Percentiles rank a stretch among this genome's conserved stretches.
Evolutionary conservation across 2,329 filamentous ascomycete species (phyloP).

Genomic region (Calonectria fujianensis): DNA sequence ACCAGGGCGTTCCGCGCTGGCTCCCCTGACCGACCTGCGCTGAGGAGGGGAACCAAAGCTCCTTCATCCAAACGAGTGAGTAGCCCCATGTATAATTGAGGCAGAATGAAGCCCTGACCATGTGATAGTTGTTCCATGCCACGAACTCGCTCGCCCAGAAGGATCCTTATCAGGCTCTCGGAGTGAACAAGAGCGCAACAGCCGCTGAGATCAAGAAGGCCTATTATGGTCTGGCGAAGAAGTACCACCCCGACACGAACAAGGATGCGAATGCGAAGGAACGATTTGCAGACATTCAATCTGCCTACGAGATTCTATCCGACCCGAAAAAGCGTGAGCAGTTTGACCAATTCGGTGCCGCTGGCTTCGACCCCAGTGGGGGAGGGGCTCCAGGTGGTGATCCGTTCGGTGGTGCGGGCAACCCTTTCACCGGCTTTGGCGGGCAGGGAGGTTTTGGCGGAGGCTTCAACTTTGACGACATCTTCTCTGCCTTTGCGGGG

Average conservation of each 20-base stretch:
- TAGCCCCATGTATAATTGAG: slow-evolving; percentile 36
- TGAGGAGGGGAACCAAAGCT: slow-evolving; percentile 42
- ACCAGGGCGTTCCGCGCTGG: slow-evolving; percentile 54
- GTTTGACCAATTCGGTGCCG: slow-evolving; percentile 91
- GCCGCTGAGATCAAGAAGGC: slow-evolving; percentile 96
- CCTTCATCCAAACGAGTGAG: slow-evolving; percentile 57
- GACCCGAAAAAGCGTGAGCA: slow-evolving; percentile 95
- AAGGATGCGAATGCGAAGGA: slow-evolving; percentile 96
- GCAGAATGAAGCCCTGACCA: slow-evolving; percentile 42
- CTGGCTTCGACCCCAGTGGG: slow-evolving; percentile 88
- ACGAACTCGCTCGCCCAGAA: slow-evolving; percentile 74
- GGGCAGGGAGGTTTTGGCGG: slow-evolving; percentile 81
- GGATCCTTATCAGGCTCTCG: slow-evolving; percentile 92
- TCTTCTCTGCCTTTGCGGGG: slow-evolving; percentile 90
- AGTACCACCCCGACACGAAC: slow-evolving; percentile 98
- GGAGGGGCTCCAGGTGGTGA: slow-evolving; percentile 72
- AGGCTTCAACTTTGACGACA: slow-evolving; percentile 96
- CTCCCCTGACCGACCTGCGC: slow-evolving; percentile 46
- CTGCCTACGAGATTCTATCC: slow-evolving; percentile 94
- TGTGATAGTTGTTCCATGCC: slow-evolving; percentile 74
- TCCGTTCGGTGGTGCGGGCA: slow-evolving; percentile 78
- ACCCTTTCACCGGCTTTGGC: slow-evolving; percentile 76
- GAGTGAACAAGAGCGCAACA: slow-evolving; percentile 87
- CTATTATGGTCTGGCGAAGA: slow-evolving; percentile 98
- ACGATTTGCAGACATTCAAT: slow-evolving; percentile 93